Conservation (phyloP, 352 stramenopile species). For the Globisporangium takayamanum region DNA sequence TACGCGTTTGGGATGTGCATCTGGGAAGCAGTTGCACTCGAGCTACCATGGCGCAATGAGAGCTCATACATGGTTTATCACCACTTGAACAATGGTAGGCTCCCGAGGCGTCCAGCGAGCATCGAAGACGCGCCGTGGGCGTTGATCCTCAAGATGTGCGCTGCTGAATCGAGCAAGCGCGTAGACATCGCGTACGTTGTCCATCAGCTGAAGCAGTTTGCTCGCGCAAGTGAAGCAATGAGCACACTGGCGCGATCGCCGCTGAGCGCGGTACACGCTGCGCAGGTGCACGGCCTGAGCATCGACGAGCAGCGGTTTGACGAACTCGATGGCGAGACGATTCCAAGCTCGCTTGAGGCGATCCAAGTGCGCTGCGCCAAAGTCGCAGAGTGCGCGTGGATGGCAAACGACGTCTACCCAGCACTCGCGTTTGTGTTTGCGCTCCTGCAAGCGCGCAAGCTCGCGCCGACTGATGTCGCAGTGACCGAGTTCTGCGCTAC, state of each 20-base stretch:
- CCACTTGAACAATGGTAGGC: background rate
- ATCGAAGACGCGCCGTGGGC: slow-evolving; percentile 3
- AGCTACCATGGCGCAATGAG: background rate
- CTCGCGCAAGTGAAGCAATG: background rate
- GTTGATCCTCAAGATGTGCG: slow-evolving; percentile 4
- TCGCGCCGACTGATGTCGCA: background rate
- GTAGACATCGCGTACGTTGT: slow-evolving; percentile 2
- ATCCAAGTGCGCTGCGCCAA: background rate
- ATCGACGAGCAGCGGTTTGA: background rate
- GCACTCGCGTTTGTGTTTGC: slow-evolving; percentile 1
- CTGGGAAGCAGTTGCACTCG: background rate
- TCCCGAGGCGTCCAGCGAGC: background rate
- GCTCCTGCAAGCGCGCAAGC: background rate
- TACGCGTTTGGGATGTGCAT: slow-evolving; percentile 26
- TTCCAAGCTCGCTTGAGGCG: background rate
- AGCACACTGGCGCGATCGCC: background rate
- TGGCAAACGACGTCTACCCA: background rate
- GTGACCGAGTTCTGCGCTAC: background rate
- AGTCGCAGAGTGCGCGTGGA: background rate
- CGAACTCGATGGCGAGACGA: background rate
- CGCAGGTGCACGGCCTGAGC: background rate
- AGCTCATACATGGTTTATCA: background rate
- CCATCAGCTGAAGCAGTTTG: background rate
- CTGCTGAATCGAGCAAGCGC: background rate
- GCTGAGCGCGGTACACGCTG: background rate